Conservation (phyloP, 257 asterid genomes). For the Jaltomata sinuosa region DNA sequence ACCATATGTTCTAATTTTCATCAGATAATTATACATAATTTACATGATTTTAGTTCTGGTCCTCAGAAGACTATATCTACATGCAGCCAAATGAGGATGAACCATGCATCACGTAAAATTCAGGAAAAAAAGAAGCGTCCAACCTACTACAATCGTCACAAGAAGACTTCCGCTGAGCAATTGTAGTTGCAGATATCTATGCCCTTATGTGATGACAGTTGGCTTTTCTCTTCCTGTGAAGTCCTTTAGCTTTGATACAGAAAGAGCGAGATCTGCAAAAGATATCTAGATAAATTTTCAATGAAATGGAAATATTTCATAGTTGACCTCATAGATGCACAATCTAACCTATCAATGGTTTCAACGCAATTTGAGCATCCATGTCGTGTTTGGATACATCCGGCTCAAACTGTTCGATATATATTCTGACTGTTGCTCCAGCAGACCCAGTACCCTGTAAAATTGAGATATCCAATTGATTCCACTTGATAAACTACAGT, state of each 20-base stretch:
- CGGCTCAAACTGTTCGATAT: conserved; percentile 77
- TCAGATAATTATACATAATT: not conserved
- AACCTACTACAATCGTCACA: conserved; percentile 14
- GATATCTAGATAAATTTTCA: not conserved
- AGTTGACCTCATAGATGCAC: not conserved
- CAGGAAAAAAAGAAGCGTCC: conserved; percentile 6
- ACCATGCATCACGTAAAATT: not conserved
- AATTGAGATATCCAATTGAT: not conserved
- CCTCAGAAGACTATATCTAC: not conserved
- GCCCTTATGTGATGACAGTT: conserved; percentile 74
- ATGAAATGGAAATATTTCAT: not conserved
- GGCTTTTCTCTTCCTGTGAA: conserved; percentile 95
- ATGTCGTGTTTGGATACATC: conserved; percentile 66
- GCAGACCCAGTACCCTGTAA: conserved; percentile 96
- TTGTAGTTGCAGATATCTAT: not conserved
- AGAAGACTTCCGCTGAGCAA: not conserved
- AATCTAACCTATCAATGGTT: conserved; percentile 66
- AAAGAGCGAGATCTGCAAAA: conserved; percentile 67
- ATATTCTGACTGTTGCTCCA: conserved; percentile 87
- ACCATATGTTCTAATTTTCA: not conserved
- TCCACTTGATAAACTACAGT: not conserved
- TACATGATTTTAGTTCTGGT: not conserved
- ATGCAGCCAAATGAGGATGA: not conserved
- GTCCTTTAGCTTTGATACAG: conserved; percentile 70
- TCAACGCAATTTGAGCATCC: conserved; percentile 83